These are phyloP conservation scores for Silene latifolia DNA, from an alignment of 148 eudicot species.

Conservation along the genomic window DNA sequence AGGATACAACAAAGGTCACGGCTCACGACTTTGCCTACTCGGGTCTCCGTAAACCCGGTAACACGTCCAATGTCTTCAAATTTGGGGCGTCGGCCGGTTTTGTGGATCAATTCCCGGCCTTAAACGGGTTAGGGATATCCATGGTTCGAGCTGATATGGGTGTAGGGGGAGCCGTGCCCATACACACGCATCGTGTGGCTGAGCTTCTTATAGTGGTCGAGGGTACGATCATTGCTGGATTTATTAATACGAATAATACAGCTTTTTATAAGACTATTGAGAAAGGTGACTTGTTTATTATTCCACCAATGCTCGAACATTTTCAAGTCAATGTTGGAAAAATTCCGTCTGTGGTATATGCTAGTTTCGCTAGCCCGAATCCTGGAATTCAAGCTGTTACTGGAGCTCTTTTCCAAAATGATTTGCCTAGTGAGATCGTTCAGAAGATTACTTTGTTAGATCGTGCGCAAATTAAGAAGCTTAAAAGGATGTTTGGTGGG, in stretches of 20 bases:
- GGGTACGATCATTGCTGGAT: conserved; percentile 7
- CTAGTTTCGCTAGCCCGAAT: conserved; percentile 8
- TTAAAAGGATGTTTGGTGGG: not conserved
- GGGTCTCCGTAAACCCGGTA: not conserved
- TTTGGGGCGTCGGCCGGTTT: not conserved
- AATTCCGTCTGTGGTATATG: conserved; percentile 6
- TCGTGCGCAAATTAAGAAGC: conserved; percentile 14
- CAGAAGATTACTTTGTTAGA: not conserved
- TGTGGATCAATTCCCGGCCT: not conserved
- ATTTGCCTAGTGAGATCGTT: conserved; percentile 1
- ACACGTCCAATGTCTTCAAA: not conserved
- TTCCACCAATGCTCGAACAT: conserved; percentile 3
- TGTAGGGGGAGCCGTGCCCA: not conserved
- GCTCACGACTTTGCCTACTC: conserved; percentile 10
- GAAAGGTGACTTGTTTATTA: not conserved
- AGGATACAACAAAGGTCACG: not conserved
- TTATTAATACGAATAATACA: conserved; percentile 10
- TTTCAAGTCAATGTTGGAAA: not conserved
- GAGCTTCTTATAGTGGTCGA: not conserved
- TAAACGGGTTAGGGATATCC: conserved; percentile 18
- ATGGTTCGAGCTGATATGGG: conserved; percentile 13
- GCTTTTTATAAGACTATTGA: not conserved
- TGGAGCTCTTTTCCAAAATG: not conserved
- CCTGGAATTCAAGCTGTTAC: not conserved
- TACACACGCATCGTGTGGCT: not conserved